phyloP scores from a whole-genome alignment of 2,329 filamentous ascomycete species.

The Paraphaeosphaeria sporulosa region DNA sequence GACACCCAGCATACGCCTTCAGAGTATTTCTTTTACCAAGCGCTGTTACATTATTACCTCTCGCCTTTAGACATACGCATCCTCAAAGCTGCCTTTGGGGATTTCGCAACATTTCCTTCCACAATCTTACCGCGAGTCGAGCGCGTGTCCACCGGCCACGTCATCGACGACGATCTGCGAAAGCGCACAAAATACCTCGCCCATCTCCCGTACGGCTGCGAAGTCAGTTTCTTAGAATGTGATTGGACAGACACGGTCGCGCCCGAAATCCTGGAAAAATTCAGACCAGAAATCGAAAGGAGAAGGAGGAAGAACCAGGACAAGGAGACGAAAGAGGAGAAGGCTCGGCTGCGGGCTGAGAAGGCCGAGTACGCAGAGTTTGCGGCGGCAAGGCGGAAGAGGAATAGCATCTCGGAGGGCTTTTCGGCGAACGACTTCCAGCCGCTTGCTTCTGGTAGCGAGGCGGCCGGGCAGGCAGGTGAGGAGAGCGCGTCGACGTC shows the following conservation, averaged over 20 bases:
- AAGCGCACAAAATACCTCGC: conserved; percentile 86
- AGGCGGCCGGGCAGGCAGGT: conserved; percentile 35
- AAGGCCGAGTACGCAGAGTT: conserved; percentile 77
- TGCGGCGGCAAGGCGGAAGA: conserved; percentile 69
- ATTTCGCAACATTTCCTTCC: conserved; percentile 82
- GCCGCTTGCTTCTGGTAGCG: conserved; percentile 42
- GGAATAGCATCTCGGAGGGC: conserved; percentile 61
- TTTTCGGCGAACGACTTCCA: conserved; percentile 60
- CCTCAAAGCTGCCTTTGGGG: conserved; percentile 85
- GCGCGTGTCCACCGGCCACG: conserved; percentile 85
- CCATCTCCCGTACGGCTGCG: conserved; percentile 88
- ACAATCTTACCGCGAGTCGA: conserved; percentile 87
- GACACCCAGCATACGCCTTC: conserved; percentile 55
- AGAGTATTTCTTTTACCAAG: conserved; percentile 87
- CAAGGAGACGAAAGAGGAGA: conserved; percentile 85
- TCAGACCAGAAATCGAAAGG: conserved; percentile 77
- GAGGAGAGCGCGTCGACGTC: conserved; percentile 50
- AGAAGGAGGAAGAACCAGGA: conserved; percentile 80
- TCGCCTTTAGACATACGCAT: conserved; percentile 92
- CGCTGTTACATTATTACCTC: conserved; percentile 85
- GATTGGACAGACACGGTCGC: conserved; percentile 93
- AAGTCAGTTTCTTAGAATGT: conserved; percentile 89
- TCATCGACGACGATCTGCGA: conserved; percentile 83
- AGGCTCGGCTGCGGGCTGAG: conserved; percentile 82
- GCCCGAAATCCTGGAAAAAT: conserved; percentile 75